phyloP scores from a whole-genome alignment of 176 grass and related monocot genomes.

The Zoysia japonica region DNA sequence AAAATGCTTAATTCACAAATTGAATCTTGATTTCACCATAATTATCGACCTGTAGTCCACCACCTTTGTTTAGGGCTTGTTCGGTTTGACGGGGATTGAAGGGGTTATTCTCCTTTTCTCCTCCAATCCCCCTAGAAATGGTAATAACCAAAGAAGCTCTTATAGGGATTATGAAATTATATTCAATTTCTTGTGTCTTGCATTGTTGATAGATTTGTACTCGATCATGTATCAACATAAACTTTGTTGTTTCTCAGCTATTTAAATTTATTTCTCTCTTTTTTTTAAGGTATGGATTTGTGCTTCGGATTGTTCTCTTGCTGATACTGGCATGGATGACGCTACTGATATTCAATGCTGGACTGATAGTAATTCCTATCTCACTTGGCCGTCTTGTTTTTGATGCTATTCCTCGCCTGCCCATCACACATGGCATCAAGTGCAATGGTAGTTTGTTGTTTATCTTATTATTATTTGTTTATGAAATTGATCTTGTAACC shows the following conservation, averaged over 20 bases:
- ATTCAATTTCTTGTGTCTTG: no score
- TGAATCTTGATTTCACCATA: not conserved
- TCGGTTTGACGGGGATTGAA: no score
- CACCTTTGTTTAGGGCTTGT: constrained; percentile 2
- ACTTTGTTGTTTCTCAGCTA: not conserved
- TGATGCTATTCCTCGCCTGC: constrained; percentile 83
- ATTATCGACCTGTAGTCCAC: not conserved
- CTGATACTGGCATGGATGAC: constrained; percentile 94
- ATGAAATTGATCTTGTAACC: not conserved
- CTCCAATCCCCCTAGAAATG: no score
- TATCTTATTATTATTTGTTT: constrained; percentile 19
- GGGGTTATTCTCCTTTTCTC: no score
- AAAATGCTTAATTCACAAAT: not conserved
- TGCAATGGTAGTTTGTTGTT: constrained; percentile 86
- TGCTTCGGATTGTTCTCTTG: constrained; percentile 83
- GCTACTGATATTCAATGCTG: constrained; percentile 86
- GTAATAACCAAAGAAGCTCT: not conserved
- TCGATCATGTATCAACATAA: constrained; percentile 6
- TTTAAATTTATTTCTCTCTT: not conserved
- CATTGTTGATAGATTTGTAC: constrained; percentile 5
- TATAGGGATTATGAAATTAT: not conserved
- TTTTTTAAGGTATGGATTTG: constrained; percentile 86
- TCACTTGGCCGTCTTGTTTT: constrained; percentile 86
- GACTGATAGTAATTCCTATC: constrained; percentile 89
- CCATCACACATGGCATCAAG: constrained; percentile 93